These are phyloP conservation scores for Soucietia sequanensis DNA, from an alignment of 805 yeast genomes.

Conservation along the genomic window DNA sequence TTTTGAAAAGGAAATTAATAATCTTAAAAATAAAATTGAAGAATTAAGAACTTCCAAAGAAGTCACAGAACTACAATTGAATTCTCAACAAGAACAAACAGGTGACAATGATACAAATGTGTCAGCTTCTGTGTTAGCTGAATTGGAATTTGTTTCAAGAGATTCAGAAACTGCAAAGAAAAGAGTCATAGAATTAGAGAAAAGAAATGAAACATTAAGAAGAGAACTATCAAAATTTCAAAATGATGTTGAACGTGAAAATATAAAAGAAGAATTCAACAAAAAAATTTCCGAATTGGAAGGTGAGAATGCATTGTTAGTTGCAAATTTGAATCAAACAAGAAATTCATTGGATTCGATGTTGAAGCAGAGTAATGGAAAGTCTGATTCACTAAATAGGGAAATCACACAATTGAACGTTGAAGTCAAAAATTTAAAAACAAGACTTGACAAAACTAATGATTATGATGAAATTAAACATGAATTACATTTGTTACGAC, in stretches of 20 bases:
- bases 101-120: constrained; percentile 24
- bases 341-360: constrained; percentile 27
- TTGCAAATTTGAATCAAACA: constrained; percentile 56
- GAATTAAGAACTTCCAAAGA: constrained; percentile 66
- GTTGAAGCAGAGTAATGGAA: constrained; percentile 25
- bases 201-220: constrained; percentile 72
- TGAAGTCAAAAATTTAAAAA: constrained; percentile 52
- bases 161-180: constrained; percentile 73
- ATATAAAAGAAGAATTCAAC: constrained; percentile 38
- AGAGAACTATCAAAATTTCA: constrained; percentile 59
- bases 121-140: constrained; percentile 42
- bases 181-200: constrained; percentile 68
- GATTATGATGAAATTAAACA: constrained; percentile 82
- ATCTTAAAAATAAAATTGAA: constrained; percentile 53
- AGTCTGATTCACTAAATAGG: constrained; percentile 37
- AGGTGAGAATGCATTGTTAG: constrained; percentile 64
- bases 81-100: constrained; percentile 45
- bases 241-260: constrained; percentile 43
- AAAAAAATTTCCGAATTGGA: constrained; percentile 56
- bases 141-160: constrained; percentile 64
- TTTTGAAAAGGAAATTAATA: constrained; percentile 48
- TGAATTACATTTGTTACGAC: constrained; percentile 69
- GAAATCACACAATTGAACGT: constrained; percentile 48
- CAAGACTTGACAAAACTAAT: constrained; percentile 46
- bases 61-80: constrained; percentile 59